Percentiles rank a stretch among this genome's conserved stretches.
phyloP scores from a whole-genome alignment of 2,329 filamentous ascomycete genomes.

The Scorias spongiosa region DNA sequence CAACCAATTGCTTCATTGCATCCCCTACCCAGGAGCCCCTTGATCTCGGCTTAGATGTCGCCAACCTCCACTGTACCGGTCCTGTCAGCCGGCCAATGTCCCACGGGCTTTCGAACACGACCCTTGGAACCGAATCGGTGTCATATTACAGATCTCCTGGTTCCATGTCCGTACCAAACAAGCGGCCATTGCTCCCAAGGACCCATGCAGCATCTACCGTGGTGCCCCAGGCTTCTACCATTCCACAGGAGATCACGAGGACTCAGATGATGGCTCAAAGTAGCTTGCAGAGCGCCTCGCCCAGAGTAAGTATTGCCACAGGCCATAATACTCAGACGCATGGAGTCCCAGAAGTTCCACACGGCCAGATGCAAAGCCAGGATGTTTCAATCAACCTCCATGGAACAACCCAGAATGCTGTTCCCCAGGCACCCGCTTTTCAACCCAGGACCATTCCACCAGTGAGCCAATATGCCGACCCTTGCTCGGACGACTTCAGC shows the following conservation, averaged over 20 bases:
- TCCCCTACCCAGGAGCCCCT: neutral
- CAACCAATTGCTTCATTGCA: neutral
- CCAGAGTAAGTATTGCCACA: conserved; percentile 4
- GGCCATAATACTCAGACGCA: neutral
- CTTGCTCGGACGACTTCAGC: conserved; percentile 11
- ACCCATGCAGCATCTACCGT: conserved; percentile 6
- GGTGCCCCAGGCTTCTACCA: conserved; percentile 2
- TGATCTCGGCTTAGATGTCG: neutral
- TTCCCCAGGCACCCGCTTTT: neutral
- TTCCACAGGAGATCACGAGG: conserved; percentile 1
- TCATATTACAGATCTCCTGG: neutral
- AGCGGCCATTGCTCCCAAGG: conserved; percentile 11
- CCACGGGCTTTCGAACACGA: neutral
- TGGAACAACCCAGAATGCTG: neutral
- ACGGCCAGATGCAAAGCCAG: neutral
- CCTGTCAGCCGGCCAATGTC: neutral
- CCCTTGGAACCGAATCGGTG: neutral
- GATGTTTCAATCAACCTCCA: neutral
- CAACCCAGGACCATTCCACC: neutral
- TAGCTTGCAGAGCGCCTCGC: conserved; percentile 3
- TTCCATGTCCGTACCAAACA: conserved; percentile 2
- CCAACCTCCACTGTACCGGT: neutral
- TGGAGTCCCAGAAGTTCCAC: neutral
- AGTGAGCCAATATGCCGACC: conserved; percentile 3
- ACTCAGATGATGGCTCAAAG: conserved; percentile 2